A percentile compares a stretch with the other conserved stretches of the same genome.
phyloP scores from a whole-genome alignment of 495 filamentous ascomycete species.

The Friedmanniomyces simplex region DNA sequence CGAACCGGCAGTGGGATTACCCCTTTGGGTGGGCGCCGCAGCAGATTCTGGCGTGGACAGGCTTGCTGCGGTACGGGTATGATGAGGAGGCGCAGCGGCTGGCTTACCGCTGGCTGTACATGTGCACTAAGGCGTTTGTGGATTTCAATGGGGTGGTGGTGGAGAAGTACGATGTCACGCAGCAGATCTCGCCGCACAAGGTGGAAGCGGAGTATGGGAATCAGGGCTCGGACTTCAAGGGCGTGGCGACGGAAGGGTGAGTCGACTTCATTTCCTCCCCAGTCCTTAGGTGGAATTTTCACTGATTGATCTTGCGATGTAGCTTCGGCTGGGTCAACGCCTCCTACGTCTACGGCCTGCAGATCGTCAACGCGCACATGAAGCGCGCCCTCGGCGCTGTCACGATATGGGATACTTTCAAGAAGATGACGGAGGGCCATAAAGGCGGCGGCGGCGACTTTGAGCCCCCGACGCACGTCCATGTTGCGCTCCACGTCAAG shows the following conservation, averaged over 20 bases:
- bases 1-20: slow-evolving; percentile 96
- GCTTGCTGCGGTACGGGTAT: slow-evolving; percentile 80
- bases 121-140: slow-evolving; percentile 94
- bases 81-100: slow-evolving; percentile 76
- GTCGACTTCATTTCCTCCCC: no score
- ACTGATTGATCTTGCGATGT: slow-evolving; percentile 23
- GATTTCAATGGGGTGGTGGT: slow-evolving; percentile 97
- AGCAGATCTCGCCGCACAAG: slow-evolving; percentile 74
- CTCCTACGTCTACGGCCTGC: slow-evolving; percentile 82
- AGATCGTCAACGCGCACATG: slow-evolving; percentile 74
- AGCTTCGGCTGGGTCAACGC: slow-evolving; percentile 99
- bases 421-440: slow-evolving; percentile 37
- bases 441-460: neutral
- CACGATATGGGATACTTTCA: slow-evolving; percentile 69
- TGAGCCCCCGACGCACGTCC: neutral
- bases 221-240: slow-evolving; percentile 87
- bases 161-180: slow-evolving; percentile 96
- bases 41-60: slow-evolving; percentile 96
- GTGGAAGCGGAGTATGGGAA: slow-evolving; percentile 97
- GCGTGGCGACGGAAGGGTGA: slow-evolving; percentile 90
- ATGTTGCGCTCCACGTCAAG: slow-evolving; percentile 4
- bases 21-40: slow-evolving; percentile 97
- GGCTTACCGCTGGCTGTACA: slow-evolving; percentile 91
- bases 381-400: slow-evolving; percentile 72
- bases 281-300: slow-evolving; percentile 1